Percentiles rank a stretch among this genome's conserved stretches.
Conservation (phyloP, 345 rosid species). For the Microcos paniculata region DNA sequence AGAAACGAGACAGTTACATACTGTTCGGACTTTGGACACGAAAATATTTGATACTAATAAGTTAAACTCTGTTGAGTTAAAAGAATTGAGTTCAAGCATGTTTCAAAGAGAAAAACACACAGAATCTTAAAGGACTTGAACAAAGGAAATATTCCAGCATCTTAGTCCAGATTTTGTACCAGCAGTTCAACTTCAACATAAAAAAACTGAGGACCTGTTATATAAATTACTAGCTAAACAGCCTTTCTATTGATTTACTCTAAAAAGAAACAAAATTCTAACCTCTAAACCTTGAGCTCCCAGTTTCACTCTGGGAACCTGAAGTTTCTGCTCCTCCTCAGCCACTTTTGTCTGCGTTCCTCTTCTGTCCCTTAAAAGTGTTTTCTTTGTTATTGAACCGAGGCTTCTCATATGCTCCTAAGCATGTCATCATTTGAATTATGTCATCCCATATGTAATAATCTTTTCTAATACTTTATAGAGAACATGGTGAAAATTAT, state of each 20-base stretch:
- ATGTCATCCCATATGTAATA: too few species aligned
- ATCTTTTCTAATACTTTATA: too few species aligned
- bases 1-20: not conserved
- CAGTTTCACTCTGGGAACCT: slow-evolving; percentile 13
- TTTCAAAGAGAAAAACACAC: not conserved
- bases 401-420: too few species aligned
- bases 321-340: not conserved
- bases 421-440: too few species aligned
- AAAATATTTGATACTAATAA: not conserved
- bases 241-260: too few species aligned
- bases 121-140: not conserved
- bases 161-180: not conserved
- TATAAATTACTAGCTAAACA: too few species aligned
- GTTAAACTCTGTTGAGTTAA: not conserved
- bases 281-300: slow-evolving; percentile 14
- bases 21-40: not conserved
- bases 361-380: not conserved
- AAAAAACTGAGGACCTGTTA: too few species aligned
- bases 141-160: not conserved
- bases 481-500: too few species aligned
- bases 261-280: not conserved
- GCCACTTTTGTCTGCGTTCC: not conserved
- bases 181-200: too few species aligned
- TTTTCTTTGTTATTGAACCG: too few species aligned
- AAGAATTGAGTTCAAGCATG: not conserved